Conservation (phyloP, 768 basidiomycete genomes). For the Russula foetens region DNA sequence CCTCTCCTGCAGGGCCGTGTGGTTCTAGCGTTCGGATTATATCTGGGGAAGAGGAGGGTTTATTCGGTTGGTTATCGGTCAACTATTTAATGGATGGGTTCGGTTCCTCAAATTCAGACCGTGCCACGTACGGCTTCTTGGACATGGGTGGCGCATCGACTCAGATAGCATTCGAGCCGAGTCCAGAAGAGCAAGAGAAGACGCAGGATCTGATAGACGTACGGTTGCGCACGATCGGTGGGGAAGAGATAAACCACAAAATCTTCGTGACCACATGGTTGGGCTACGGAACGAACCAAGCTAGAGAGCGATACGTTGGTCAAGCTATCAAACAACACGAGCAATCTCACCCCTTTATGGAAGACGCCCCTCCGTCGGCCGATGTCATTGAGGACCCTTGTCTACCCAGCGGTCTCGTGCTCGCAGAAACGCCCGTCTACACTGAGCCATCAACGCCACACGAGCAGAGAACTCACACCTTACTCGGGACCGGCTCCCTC, state of each 20-base stretch:
- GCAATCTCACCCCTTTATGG: constrained; percentile 25
- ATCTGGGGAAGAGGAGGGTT: constrained; percentile 94
- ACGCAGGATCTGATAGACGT: constrained; percentile 71
- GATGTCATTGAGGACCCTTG: constrained; percentile 77
- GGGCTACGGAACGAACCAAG: constrained; percentile 96
- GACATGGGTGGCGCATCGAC: constrained; percentile 99
- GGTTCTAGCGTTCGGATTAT: constrained; percentile 92
- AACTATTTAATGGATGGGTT: constrained; percentile 99
- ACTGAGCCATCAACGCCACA: constrained; percentile 33
- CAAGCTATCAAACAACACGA: constrained; percentile 54
- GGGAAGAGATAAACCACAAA: constrained; percentile 80
- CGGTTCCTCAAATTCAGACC: constrained; percentile 41
- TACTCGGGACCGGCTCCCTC: constrained; percentile 88
- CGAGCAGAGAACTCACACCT: constrained; percentile 44
- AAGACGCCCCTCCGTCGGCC: constrained; percentile 15
- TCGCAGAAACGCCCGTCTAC: constrained; percentile 50
- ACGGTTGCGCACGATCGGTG: constrained; percentile 69
- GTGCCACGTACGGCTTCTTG: constrained; percentile 91
- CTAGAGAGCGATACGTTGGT: constrained; percentile 87
- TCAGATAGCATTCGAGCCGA: constrained; percentile 96
- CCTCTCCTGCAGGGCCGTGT: constrained; percentile 69
- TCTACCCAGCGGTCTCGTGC: constrained; percentile 65
- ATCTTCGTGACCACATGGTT: constrained; percentile 99
- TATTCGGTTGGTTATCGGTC: constrained; percentile 98
- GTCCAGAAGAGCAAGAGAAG: constrained; percentile 40